Conservation (phyloP, 2,329 filamentous ascomycete species). For the Aspergillus eucalypticola region DNA sequence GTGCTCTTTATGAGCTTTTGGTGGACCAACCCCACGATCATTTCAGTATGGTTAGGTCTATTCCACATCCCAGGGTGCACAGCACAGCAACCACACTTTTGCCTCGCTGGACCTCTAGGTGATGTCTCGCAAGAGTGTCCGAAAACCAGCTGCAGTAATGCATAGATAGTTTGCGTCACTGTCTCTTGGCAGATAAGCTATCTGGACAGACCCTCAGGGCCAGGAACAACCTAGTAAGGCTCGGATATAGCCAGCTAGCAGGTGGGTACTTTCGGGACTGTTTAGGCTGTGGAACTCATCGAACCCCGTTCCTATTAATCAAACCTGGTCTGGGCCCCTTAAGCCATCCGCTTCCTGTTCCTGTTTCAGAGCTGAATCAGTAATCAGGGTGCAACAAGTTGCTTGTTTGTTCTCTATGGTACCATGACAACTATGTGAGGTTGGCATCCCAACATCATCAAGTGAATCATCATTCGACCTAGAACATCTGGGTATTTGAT, state of each 20-base stretch:
- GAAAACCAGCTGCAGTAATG: background rate
- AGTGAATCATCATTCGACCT: background rate
- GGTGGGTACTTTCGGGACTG: constrained; percentile 1
- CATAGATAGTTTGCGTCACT: background rate
- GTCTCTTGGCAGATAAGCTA: background rate
- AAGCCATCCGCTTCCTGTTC: background rate
- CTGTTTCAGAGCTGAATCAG: background rate
- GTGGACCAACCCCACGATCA: background rate
- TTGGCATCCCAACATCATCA: background rate
- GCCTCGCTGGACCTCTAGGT: background rate
- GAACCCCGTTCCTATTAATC: background rate
- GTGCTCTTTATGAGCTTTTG: background rate
- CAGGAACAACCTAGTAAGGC: background rate
- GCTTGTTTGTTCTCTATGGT: background rate
- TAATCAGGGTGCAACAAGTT: background rate
- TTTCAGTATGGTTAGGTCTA: no score
- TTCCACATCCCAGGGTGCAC: background rate
- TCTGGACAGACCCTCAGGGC: background rate
- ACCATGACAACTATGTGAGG: background rate
- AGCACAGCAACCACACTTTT: background rate
- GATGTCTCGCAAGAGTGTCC: background rate
- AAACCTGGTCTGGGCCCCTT: background rate
- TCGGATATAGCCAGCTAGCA: constrained; percentile 3
- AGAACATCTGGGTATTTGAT: background rate
- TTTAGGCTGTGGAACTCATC: background rate